Base-by-base conservation (phyloP, 108 stramenopile genomes). In the Phaeodactylum tricornutum region DNA sequence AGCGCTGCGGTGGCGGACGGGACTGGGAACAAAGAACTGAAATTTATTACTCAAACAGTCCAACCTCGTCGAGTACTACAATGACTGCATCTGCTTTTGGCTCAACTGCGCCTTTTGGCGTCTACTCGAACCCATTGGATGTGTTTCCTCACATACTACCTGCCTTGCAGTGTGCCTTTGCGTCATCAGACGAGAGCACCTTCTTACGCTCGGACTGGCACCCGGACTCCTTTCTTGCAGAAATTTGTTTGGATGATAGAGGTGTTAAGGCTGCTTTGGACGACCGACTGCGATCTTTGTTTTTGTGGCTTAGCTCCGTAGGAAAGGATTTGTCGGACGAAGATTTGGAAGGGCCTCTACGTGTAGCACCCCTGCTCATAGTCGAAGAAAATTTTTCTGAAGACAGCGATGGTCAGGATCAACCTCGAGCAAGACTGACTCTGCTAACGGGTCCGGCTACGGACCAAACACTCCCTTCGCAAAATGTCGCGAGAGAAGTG, bases 171-270 rank as follows among this genome's bases (percentile, higher is more conserved):
- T 45, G 55, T n/a, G 38, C 53, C 5, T 46, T 65, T 17, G 31
- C 34, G n/a, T 62, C 65, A 1, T 47, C 28, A 40, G 80, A 81
- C 36, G 82, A 81, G 43, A 37, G 47, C 8, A 39, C 29, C 9
- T 43, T 43, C 24, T 20, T 78, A 25, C 37, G 72, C 12, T 70
- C 75, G 21, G 83, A 84, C 40, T 89, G 83, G 83, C 67, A 82
- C 50, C 83, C 87, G 3, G 87, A 89, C 47, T 69, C 78, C 16
- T 56, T 85, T 33, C 50, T 89, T 12, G 79, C 83, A 4, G 62
- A 54, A 47, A 41, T 85, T 37, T 83, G 74, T 35, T 75, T 69
- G 4, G 76, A 80, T 25, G 57, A 53, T 30, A 48, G 60, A 49
- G 87, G 87, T 12, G 63, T 65, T 8, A 67, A 73, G 16, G 31